Base-by-base conservation (phyloP, 805 yeast species). In the Wickerhamiella spandovensis region DNA sequence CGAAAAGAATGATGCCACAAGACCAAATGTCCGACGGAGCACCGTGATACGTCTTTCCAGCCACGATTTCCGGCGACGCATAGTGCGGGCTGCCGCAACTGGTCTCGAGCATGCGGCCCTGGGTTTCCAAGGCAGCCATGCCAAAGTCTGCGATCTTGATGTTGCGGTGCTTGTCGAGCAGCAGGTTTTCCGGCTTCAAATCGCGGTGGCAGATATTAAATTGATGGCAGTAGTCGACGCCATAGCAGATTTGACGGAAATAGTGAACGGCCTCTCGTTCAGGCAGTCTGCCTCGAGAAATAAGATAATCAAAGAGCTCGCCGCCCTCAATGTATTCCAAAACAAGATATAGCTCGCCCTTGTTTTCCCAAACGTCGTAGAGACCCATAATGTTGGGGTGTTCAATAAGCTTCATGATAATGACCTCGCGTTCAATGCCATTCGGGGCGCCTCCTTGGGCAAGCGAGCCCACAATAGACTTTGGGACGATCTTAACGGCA, bases 11-110 rank as follows among this genome's bases (percentile, higher is more conserved):
- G 54, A 92, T 86, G 60, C 98, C 97, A 69, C 97, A 89, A 6
- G 95, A 89, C 98, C 98, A 92, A 50, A 92, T 89, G 67, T 92
- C 98, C 30, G 94, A 81, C 42, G 95, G 96, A 28, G 95, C 88
- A 13, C 98, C 98, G 63, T 92, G 97, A 65, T 92, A 92, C 53
- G 81, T 87, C 54, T 83, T 78, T 37, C 98, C 98, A 12, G 95
- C 84, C 10, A 92, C 97, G 57, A 92, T 90, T 65, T 92, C 98
- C 0, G 98, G 98, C 9, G 96, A 86, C 1, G 97, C 98, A 66
- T 92, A 92, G 66, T 92, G 98, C 8, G 98, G 98, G 17, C 97
- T 88, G 1, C 98, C 98, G 67, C 98, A 92, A 18, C 94, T 82
- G 3, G 98, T 92, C 65, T 90, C 97, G 51, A 92, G 72, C 61